Evolutionary conservation across 345 rosid species (phyloP), one percentile per base, ranked within the genome.

Genomic region (Mangifera indica): DNA sequence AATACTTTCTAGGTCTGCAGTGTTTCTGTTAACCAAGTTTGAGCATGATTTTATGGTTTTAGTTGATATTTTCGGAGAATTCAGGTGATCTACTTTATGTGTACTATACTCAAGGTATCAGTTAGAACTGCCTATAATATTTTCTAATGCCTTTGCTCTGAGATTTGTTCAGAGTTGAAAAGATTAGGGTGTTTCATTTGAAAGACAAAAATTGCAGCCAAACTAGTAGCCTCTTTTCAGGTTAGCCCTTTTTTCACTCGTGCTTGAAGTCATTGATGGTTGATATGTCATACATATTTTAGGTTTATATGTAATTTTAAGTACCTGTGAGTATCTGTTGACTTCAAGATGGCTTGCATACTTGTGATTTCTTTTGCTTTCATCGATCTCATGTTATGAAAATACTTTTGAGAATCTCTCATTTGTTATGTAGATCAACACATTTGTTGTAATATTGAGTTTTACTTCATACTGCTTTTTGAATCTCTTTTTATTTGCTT

Each of bases 221-320:
- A 34, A 67, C 60, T 32, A 34, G 71, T 53, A 17, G 13, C 29
- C 61, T n/a, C 18, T 32, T 2, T 67, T 67, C 51, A 53, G 60
- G 49, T 53, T 67, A 34, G 71, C 46, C 29, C 11, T 24, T 51
- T 29, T 26, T 37, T 53, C 2, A 3, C n/a, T 10, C 0, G 20
- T 34, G n/a, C 48, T 67, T 20, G 48, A 21, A 54, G 51, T 54
- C 60, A 25, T 42, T 20, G 8, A 40, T 21, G 49, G 5, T 67
- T 37, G 49, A 34, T 37, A 20, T 34, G 7, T 11, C 53, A 52
- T 67, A 14, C 60, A 13, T 53, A 53, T 13, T 53, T 34, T 17
- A 11, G 32, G 10, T n/a, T 2, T 12, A 1, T 7, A 2, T 20
- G 34, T 21, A 14, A 54, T 54, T 53, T 15, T 20, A 53, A 40